These are phyloP conservation scores for Hsuehochloa calcarea DNA, from an alignment of 176 grass and related monocot species.

Conservation along the genomic window DNA sequence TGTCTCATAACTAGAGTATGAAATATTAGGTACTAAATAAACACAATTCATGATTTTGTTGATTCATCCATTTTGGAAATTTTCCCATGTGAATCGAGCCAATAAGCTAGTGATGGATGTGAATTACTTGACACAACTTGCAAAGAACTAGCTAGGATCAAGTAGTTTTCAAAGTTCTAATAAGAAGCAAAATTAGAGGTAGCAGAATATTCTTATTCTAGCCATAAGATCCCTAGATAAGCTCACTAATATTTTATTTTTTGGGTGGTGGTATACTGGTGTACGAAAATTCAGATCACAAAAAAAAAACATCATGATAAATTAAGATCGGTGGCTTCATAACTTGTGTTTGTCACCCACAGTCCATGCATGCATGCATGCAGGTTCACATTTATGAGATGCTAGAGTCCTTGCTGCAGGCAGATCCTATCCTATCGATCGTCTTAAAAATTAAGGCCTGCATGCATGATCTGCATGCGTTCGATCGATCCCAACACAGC, in stretches of 20 bases:
- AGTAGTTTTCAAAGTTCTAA: background rate
- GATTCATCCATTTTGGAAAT: background rate
- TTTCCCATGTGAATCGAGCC: background rate
- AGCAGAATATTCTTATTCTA: background rate
- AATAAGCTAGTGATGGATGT: background rate
- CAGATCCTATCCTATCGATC: constrained; percentile 19
- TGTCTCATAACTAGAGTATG: background rate
- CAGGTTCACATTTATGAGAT: constrained; percentile 57
- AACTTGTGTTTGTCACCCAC: constrained; percentile 52
- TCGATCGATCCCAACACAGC: constrained; percentile 29
- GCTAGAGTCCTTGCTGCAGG: constrained; percentile 29
- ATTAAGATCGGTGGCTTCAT: constrained; percentile 23
- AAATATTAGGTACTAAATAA: background rate
- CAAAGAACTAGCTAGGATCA: too few species aligned
- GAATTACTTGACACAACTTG: background rate
- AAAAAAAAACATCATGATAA: background rate
- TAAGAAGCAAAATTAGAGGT: background rate
- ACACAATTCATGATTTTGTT: background rate
- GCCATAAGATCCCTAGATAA: background rate
- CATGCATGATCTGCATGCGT: background rate
- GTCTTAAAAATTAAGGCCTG: constrained; percentile 20
- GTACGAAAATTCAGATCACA: background rate
- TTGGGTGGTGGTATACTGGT: background rate
- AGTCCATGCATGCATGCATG: constrained; percentile 37
- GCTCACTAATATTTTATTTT: background rate